These are phyloP conservation scores for Metarhizium robertsii DNA, from an alignment of 2,329 filamentous ascomycete genomes.

Conservation along the genomic window DNA sequence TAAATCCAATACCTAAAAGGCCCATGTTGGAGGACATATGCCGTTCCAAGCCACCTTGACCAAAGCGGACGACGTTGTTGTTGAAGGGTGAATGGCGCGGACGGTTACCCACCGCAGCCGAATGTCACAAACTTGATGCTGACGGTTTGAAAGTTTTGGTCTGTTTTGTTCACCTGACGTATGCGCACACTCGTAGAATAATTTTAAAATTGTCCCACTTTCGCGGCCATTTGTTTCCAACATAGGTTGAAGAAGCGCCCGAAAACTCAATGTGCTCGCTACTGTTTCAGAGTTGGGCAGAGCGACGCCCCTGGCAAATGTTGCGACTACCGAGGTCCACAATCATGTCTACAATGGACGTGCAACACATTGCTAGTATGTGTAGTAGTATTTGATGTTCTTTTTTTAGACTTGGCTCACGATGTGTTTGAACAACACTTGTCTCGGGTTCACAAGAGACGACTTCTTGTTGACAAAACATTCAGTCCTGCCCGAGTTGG, in stretches of 20 bases:
- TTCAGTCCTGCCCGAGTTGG: neutral
- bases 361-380: neutral
- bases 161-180: neutral
- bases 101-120: too few species aligned
- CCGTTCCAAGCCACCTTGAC: too few species aligned
- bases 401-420: neutral
- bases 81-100: too few species aligned
- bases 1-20: too few species aligned
- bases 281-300: neutral
- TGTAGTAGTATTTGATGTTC: neutral
- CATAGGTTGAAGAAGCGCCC: neutral
- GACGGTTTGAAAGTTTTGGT: too few species aligned
- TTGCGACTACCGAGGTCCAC: neutral
- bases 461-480: neutral
- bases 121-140: too few species aligned
- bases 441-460: neutral
- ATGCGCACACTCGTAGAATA: neutral
- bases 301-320: neutral
- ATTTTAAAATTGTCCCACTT: neutral
- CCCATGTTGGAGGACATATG: too few species aligned
- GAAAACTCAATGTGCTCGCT: neutral
- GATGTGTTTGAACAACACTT: neutral
- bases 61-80: too few species aligned
- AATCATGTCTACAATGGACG: neutral
- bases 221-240: neutral